Base-by-base conservation (phyloP, 1,139 yeast species). In the Magnusiomyces clavatus region DNA sequence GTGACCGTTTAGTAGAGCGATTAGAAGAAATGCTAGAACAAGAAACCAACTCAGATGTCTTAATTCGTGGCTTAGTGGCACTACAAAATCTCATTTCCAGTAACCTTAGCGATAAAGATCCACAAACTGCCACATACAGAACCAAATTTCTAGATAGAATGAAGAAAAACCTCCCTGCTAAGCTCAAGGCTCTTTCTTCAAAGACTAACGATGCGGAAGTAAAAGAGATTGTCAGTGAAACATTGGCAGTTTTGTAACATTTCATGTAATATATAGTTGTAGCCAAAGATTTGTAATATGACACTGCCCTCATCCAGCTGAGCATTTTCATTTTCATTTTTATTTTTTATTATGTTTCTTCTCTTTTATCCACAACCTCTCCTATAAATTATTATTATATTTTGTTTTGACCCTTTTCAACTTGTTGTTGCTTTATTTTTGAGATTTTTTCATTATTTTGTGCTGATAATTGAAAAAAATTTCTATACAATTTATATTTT, bases 21-120 rank as follows among this genome's bases (percentile, higher is more conserved):
- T 50, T 38, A 41, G 34, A 47, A 71, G 77, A 17, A 43, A 51
- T 19, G 55, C 53, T 43, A 14, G 20, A 37, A 12, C 53, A 53
- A 31, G 55, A 53, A 29, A 48, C 49, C 6, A 45, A 48, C 38
- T 36, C 42, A 5, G 55, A 47, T 17, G 39, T 53, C 12, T 24
- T 53, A 20, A 48, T 53, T 14, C 47, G 55, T 10, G 47, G 47
- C 2, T 29, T 53, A 10, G 19, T 41, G 19, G 17, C 48, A 19
- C 37, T 45, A 13, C 31, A 24, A 24, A 24, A 24, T 24, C 31
- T 24, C 31, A 24, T 24, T 24, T 24, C 31, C 31, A 24, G 31
- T 24, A 24, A 24, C 8, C 8, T 24, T 5, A 24, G 31, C 8
- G 31, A 24, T 8, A 24, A 24, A 8, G 31, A 24, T 8, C 31